Conservation (phyloP, 169 alveolate species). For the Babesia divergens region DNA sequence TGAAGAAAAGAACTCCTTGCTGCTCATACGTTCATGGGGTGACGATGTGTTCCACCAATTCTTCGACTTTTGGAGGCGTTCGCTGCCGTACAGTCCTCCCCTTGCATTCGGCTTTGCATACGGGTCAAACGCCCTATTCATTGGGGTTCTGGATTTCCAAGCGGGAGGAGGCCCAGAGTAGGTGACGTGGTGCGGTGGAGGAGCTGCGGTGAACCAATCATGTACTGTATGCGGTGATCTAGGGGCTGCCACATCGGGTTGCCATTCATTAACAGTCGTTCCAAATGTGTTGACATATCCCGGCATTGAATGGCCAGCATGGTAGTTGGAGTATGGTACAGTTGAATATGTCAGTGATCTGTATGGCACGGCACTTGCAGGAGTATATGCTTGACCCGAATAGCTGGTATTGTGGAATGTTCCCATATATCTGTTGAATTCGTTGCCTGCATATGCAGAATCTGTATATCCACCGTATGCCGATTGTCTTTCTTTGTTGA, state of each 20-base stretch:
- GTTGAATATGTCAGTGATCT: no score
- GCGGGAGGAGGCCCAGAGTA: background rate
- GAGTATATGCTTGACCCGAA: no score
- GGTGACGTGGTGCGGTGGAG: no score
- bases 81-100: slow-evolving; percentile 41
- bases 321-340: no score
- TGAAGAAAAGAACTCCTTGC: slow-evolving; percentile 4
- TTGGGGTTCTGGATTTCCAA: background rate
- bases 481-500: background rate
- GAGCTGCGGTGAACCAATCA: no score
- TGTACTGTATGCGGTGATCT: no score
- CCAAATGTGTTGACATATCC: no score
- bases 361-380: no score
- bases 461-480: background rate
- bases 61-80: background rate
- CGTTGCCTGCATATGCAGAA: background rate
- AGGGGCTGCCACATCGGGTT: no score
- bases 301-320: no score
- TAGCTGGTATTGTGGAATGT: background rate
- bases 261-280: no score
- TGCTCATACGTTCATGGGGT: background rate
- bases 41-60: background rate
- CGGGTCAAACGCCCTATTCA: background rate
- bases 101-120: background rate
- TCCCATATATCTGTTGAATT: background rate